Conservation (phyloP, 106 monocot genomes). For the Dioscorea dumetorum region DNA sequence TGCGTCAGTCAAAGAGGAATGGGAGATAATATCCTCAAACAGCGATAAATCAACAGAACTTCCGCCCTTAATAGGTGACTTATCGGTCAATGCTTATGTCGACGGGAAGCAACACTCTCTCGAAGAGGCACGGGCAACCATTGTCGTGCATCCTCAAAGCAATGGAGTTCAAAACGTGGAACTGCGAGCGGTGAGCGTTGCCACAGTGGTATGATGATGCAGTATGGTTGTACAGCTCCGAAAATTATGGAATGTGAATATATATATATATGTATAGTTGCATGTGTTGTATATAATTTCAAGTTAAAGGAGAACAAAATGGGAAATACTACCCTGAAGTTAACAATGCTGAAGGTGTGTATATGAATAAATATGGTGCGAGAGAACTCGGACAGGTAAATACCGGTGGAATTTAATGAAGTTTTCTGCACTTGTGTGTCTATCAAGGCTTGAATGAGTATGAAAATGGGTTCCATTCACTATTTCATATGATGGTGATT, state of each 20-base stretch:
- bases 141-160: conserved; percentile 16
- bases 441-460: too few relatives aligned
- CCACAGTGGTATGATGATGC: conserved; percentile 3
- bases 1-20: conserved; percentile 44
- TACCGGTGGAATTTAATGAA: not conserved
- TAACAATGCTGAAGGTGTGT: not conserved
- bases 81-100: conserved; percentile 9
- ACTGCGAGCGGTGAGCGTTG: conserved; percentile 30
- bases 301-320: too few relatives aligned
- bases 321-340: not conserved
- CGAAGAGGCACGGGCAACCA: conserved; percentile 17
- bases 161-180: conserved; percentile 22
- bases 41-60: conserved; percentile 8
- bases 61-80: conserved; percentile 5
- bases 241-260: too few relatives aligned
- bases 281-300: too few relatives aligned
- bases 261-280: not conserved
- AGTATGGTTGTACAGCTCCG: not conserved
- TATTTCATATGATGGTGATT: too few relatives aligned
- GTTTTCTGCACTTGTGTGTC: too few relatives aligned
- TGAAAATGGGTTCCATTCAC: too few relatives aligned
- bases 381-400: not conserved
- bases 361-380: too few relatives aligned
- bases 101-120: conserved; percentile 11
- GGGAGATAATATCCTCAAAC: conserved; percentile 39